A percentile compares a stretch with the other conserved stretches of the same genome.
Evolutionary conservation across 768 basidiomycete species (phyloP).

Genomic region (Suillus occidentalis): DNA sequence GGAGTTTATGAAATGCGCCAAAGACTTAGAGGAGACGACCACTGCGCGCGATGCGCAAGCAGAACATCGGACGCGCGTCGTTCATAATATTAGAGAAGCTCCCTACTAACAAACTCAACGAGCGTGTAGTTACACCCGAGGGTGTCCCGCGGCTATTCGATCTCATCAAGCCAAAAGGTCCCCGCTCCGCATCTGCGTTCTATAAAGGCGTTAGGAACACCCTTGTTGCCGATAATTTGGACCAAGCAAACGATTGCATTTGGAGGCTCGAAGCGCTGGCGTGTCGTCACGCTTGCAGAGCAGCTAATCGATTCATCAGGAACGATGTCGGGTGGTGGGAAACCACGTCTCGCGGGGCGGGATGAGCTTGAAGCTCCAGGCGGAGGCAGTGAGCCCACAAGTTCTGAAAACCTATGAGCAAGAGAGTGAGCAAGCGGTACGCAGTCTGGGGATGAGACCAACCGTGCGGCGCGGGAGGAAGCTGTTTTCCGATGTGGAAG

Average conservation of each 20-base stretch:
- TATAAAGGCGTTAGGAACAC: conserved; percentile 87
- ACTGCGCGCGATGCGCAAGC: conserved; percentile 79
- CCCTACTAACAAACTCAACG: conserved; percentile 40
- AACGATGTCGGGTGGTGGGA: conserved; percentile 96
- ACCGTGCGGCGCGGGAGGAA: too few species aligned
- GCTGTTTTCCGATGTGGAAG: too few species aligned
- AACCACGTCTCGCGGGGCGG: conserved; percentile 70
- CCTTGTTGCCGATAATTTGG: conserved; percentile 86
- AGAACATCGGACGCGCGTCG: conserved; percentile 89
- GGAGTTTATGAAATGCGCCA: conserved; percentile 86
- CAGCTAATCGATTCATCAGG: conserved; percentile 94
- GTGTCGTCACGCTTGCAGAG: conserved; percentile 92
- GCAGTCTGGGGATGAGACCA: too few species aligned
- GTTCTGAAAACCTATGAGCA: conserved; percentile 72
- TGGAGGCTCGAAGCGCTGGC: conserved; percentile 67
- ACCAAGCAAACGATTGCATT: conserved; percentile 94
- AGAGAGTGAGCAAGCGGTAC: conserved; percentile 64
- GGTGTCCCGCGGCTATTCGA: conserved; percentile 91
- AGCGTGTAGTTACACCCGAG: conserved; percentile 72
- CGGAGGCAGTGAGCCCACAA: conserved; percentile 79
- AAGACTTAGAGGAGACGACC: conserved; percentile 82
- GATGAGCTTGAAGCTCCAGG: conserved; percentile 89
- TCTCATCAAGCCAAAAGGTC: conserved; percentile 90
- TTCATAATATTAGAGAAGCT: conserved; percentile 94
- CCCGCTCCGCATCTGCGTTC: conserved; percentile 82